A percentile compares a stretch with the other conserved stretches of the same genome.
phyloP scores from a whole-genome alignment of 805 yeast species.

The Candida mattraensis region DNA sequence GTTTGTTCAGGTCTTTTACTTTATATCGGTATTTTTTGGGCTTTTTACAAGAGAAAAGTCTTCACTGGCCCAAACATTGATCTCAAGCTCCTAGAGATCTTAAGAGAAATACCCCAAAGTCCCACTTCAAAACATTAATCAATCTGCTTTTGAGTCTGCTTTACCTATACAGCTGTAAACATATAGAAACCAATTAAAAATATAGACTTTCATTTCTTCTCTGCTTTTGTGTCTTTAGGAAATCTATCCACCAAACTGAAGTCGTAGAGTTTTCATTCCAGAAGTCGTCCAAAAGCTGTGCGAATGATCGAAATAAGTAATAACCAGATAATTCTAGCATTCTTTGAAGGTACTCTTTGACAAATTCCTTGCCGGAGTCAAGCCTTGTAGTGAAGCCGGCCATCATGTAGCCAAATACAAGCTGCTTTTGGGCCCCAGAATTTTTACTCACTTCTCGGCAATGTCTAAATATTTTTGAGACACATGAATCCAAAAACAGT shows the following conservation, averaged over 20 bases:
- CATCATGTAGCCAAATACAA: slow-evolving; percentile 12
- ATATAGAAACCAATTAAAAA: too few relatives aligned
- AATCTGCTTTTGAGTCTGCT: too few relatives aligned
- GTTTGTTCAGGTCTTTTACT: slow-evolving; percentile 29
- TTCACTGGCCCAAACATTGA: slow-evolving; percentile 11
- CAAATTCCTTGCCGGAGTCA: slow-evolving; percentile 1
- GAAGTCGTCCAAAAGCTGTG: slow-evolving; percentile 6
- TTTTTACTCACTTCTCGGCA: slow-evolving; percentile 1
- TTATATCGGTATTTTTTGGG: slow-evolving; percentile 7
- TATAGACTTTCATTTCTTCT: too few relatives aligned
- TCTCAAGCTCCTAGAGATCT: background rate
- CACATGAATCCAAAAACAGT: slow-evolving; percentile 11
- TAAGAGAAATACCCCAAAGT: background rate
- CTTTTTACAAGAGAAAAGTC: slow-evolving; percentile 7
- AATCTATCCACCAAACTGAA: slow-evolving; percentile 7
- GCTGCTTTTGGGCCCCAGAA: slow-evolving; percentile 11
- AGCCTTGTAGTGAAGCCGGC: slow-evolving; percentile 10
- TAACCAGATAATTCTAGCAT: slow-evolving; percentile 7
- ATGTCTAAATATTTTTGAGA: slow-evolving; percentile 9
- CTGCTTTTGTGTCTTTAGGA: too few relatives aligned
- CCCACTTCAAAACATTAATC: too few relatives aligned
- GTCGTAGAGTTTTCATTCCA: slow-evolving; percentile 7
- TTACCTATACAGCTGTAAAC: too few relatives aligned
- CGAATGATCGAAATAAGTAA: slow-evolving; percentile 2
- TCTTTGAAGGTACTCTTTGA: slow-evolving; percentile 4